These are phyloP conservation scores for Penicillium sp. DNA, from an alignment of 2,329 filamentous ascomycete genomes.

Conservation along the genomic window DNA sequence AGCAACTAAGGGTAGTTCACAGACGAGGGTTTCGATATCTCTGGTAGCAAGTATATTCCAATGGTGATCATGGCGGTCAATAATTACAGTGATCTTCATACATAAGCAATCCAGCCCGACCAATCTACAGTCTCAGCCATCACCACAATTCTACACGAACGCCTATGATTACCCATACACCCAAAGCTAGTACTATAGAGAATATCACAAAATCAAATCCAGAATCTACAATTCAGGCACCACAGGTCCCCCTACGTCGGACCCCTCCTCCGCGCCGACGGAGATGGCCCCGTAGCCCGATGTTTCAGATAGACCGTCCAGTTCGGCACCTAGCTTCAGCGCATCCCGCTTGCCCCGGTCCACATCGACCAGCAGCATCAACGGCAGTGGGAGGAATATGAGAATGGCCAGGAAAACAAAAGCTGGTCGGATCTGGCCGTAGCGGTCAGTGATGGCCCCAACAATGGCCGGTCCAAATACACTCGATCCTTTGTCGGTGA, in stretches of 20 bases:
- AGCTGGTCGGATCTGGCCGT: constrained; percentile 77
- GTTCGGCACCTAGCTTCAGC: constrained; percentile 60
- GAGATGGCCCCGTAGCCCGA: constrained; percentile 31
- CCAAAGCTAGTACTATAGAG: background rate
- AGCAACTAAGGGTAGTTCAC: no score
- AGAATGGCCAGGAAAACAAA: constrained; percentile 89
- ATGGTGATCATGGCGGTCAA: background rate
- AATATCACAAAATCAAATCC: background rate
- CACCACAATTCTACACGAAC: background rate
- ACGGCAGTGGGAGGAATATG: constrained; percentile 79
- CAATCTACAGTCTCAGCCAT: background rate
- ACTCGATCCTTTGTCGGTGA: constrained; percentile 94
- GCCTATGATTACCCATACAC: background rate
- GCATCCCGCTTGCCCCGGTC: constrained; percentile 74
- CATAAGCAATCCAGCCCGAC: background rate
- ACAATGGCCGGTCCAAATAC: constrained; percentile 94
- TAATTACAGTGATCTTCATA: background rate
- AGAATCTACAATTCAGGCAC: background rate
- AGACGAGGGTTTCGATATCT: no score
- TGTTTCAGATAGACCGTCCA: constrained; percentile 34
- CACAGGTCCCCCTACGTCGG: background rate
- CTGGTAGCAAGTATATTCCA: background rate
- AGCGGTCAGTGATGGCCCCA: constrained; percentile 83
- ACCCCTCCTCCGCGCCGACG: background rate
- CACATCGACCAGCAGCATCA: constrained; percentile 84